phyloP scores from a whole-genome alignment of 140 eudicot genomes.

The Bidens hawaiensis region DNA sequence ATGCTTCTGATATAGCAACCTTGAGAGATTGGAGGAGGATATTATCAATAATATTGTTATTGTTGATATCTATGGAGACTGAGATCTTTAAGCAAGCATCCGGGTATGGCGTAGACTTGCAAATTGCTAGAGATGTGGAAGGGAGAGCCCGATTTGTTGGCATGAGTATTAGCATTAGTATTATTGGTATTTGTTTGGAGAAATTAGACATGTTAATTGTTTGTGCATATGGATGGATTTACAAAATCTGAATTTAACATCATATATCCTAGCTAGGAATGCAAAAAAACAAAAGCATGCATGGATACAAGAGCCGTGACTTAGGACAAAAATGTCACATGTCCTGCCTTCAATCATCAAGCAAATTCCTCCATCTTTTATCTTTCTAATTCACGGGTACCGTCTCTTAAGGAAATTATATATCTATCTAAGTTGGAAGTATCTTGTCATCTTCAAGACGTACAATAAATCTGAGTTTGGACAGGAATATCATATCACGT shows the following conservation, averaged over 20 bases:
- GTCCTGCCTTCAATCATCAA: conserved; percentile 4
- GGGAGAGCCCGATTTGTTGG: conserved; percentile 9
- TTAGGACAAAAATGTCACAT: conserved; percentile 27
- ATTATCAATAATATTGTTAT: background rate
- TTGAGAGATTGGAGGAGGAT: conserved; percentile 57
- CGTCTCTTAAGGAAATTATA: too few species aligned
- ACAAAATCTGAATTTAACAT: conserved; percentile 14
- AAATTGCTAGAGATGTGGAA: conserved; percentile 30
- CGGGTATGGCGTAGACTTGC: conserved; percentile 80
- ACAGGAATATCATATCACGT: conserved; percentile 18
- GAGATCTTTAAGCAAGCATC: conserved; percentile 65
- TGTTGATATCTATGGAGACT: conserved; percentile 38
- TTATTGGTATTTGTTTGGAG: conserved; percentile 7
- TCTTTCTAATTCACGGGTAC: conserved; percentile 29
- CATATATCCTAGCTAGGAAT: background rate
- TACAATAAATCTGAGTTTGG: background rate
- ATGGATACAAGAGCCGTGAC: conserved; percentile 6
- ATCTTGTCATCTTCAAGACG: too few species aligned
- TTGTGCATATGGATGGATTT: background rate
- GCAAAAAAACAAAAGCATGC: background rate
- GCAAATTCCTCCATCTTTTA: too few species aligned
- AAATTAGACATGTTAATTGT: conserved; percentile 13
- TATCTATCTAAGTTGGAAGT: too few species aligned
- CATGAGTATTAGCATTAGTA: background rate
- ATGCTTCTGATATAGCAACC: conserved; percentile 50